Base-by-base conservation (phyloP, 2,329 filamentous ascomycete species). In the Fusarium sp. region DNA sequence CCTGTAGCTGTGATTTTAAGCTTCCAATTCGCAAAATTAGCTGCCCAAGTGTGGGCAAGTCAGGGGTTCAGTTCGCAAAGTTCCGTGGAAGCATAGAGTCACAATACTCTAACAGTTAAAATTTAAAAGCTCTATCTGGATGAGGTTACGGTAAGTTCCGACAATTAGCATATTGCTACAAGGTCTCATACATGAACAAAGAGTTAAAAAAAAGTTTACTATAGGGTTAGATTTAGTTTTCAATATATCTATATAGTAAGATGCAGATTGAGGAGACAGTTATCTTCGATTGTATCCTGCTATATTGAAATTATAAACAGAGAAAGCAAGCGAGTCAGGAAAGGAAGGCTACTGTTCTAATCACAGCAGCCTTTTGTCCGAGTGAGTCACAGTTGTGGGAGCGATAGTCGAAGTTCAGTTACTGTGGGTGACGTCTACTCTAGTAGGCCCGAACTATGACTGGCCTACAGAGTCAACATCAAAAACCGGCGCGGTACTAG, bases 261-360 rank as follows among this genome's bases (percentile, higher is more conserved):
- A 18, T 3, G 16, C 8, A 10, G 16, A 34, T 10, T 5, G 1
- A 34, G 16, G 8, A 34, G 32, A 34, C 16, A 34, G 1, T 9
- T 10, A 15, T 34, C 8, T 32, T 24, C 22, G 22, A 24, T 24
- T 24, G 22, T 24, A 24, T 24, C 22, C n/a, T 25, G 24, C 2
- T 25, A 25, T 25, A 25, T 25, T 25, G 6, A 2, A 25, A 25
- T 34, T 34, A 10, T 27, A 18, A 16, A 18, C 3, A 9, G 1
- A 34, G 8, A 2, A 34, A 2, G 32, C 1, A 10, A 18, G 15
- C 1, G 0, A 6, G 16, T 8, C 5, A 34, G 8, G 2, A 5
- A 34, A 5, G 16, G 16, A 38, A 18, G 2, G 9, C 16, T 18
- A 4, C 32, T 6, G 32, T 38, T 6, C 16, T 18, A 38, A 8